Base-by-base conservation (phyloP, 2,329 filamentous ascomycete genomes). In the Amauroascus verrucosus region DNA sequence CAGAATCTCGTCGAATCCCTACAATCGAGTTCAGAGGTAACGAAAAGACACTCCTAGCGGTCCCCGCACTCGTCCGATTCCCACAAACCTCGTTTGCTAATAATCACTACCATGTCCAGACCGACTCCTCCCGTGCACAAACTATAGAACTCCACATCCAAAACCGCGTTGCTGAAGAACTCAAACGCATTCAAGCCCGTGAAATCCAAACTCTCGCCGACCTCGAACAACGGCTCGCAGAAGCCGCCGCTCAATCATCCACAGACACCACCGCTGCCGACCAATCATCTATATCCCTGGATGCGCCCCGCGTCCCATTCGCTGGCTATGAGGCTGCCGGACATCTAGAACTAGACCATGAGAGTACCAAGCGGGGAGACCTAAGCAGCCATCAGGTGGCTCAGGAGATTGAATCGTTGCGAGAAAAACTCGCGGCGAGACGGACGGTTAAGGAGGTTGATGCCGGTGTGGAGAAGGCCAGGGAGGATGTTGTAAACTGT, bases 91-190 rank as follows among this genome's bases (percentile, higher is more conserved):
- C 18, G 37, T 56, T 49, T 50, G 22, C 40, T 50, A 18, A 35
- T 16, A 46, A 46, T 24, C 40, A 56, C 53, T 33, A 51, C 28
- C 46, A 16, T 22, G 24, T n/a, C 55, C 67, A 97, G 91, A 91
- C 86, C 72, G 90, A 97, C 74, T 82, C 84, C 56, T 90, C 88
- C 60, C 89, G 91, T 67, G 79, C 85, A 64, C 87, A 87, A 72
- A 77, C 84, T 65, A 75, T 88, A 69, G 91, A 97, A 74, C 82
- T 93, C 59, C 85, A 91, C 64, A 84, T 95, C 70, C 90, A 96
- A 75, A 75, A 81, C 67, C 90, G 91, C 70, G 88, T 96, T 57
- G 82, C 85, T 64, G 78, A 82, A 63, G 90, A 96, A 73, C 87
- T 97, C 60, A 82, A 85, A 70, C 84, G 83, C 62, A 81, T 95